A percentile compares a stretch with the other conserved stretches of the same genome.
These are phyloP conservation scores for Penicillium sp. DNA, from an alignment of 2,329 filamentous ascomycete species.

Conservation along the genomic window DNA sequence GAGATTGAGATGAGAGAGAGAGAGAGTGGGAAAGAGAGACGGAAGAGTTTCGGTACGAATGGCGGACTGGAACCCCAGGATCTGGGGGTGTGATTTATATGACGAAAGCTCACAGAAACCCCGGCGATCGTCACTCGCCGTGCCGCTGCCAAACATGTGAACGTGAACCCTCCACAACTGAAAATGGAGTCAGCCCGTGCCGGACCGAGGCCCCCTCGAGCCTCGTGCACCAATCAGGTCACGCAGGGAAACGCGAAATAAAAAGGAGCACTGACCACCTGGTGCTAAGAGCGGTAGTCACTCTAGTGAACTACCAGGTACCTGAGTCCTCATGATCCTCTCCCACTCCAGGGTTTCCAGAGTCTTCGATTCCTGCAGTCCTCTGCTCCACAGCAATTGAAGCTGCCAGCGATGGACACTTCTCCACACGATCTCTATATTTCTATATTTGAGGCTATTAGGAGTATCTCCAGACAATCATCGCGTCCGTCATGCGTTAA, in stretches of 20 bases:
- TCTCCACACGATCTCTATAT: too few relatives aligned
- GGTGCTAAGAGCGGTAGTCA: too few relatives aligned
- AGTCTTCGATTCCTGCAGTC: neutral
- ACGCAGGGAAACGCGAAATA: too few relatives aligned
- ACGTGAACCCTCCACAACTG: slow-evolving; percentile 1
- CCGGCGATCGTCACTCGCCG: neutral
- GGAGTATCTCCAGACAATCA: too few relatives aligned
- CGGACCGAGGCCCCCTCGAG: slow-evolving; percentile 17
- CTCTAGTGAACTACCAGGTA: too few relatives aligned
- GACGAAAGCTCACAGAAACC: slow-evolving; percentile 13
- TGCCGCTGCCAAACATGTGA: slow-evolving; percentile 20
- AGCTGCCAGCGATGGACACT: too few relatives aligned
- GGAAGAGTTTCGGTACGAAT: neutral
- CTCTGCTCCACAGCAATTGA: neutral
- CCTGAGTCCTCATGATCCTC: too few relatives aligned
- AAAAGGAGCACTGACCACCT: too few relatives aligned
- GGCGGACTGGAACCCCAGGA: too few relatives aligned
- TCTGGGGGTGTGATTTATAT: slow-evolving; percentile 14
- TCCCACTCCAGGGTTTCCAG: too few relatives aligned
- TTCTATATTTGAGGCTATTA: too few relatives aligned
- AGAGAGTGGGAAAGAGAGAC: neutral
- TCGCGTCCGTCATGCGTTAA: too few relatives aligned
- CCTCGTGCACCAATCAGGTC: slow-evolving; percentile 3
- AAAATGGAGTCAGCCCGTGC: neutral
- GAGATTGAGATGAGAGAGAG: neutral